Base-by-base conservation (phyloP, 257 asterid species). In the Asclepias syriaca region DNA sequence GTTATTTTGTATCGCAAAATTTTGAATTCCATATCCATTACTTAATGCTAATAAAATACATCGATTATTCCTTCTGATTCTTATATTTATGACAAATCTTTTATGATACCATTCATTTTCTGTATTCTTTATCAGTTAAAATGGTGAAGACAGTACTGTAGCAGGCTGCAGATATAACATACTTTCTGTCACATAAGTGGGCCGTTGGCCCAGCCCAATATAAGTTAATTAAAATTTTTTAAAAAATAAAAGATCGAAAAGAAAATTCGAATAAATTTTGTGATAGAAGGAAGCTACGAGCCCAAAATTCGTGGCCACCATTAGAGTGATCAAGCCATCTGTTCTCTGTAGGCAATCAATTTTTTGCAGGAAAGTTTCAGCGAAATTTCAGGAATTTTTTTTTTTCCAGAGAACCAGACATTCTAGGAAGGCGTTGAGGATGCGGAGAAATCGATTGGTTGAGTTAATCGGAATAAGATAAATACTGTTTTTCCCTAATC, bases 361-460 rank as follows among this genome's bases (percentile, higher is more conserved):
- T 2, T 46, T 40, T 43, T 16, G 14, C 15, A 24, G 59, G 6
- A 51, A 57, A 3, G 24, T 45, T 45, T 71, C 24, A 21, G 11
- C 48, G 24, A 3, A 6, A n/a, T 22, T 39, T 2, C 51, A 32
- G 3, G 15, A 14, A 15, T 45, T 29, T 29, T 29, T 29, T 45
- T 29, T 29, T 29, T 2, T 29, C 13, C 22, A 4, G 5, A 8
- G 16, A 58, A 40, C 59, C 24, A 24, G 13, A 46, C 14, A 10
- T 24, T 9, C 37, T 27, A 1, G 3, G 3, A 3, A 22, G 8
- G 9, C 24, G 6, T 32, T 32, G n/a, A 27, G 29, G 68, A 59
- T 16, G 39, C 43, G 72, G 57, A 54, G n/a, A 66, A 53, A 40
- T 45, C 43, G 50, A 73, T 65, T 73, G 58, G 46, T 40, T 53